Evolutionary conservation across 2,329 filamentous ascomycete species (phyloP).

Genomic region (Escovopsis sp.): DNA sequence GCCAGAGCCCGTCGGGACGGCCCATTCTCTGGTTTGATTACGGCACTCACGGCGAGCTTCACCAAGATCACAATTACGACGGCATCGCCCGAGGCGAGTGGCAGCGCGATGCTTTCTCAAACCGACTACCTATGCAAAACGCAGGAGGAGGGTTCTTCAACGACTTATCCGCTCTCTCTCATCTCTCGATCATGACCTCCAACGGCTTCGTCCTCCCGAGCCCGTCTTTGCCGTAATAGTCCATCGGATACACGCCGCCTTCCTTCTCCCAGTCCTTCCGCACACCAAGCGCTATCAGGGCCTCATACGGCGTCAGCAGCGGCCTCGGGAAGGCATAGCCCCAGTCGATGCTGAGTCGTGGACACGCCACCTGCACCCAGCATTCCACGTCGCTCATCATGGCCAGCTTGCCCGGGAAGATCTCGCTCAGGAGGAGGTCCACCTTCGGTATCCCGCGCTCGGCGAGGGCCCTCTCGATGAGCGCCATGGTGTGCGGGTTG

Average conservation of each 20-base stretch:
- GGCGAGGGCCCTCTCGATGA: slow-evolving; percentile 67
- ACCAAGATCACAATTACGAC: neutral
- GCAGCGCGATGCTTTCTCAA: too few relatives aligned
- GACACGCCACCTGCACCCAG: slow-evolving; percentile 97
- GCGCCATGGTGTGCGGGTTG: slow-evolving; percentile 78
- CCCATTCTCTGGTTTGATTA: slow-evolving; percentile 12
- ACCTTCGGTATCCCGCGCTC: slow-evolving; percentile 64
- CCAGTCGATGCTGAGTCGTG: slow-evolving; percentile 96
- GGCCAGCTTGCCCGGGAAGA: slow-evolving; percentile 88
- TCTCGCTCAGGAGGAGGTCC: slow-evolving; percentile 80
- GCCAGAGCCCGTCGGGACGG: slow-evolving; percentile 65
- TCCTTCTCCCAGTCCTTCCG: slow-evolving; percentile 54
- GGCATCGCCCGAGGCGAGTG: too few relatives aligned
- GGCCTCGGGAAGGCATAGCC: slow-evolving; percentile 89
- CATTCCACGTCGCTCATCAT: slow-evolving; percentile 91
- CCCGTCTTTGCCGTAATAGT: slow-evolving; percentile 90
- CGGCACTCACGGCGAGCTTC: neutral
- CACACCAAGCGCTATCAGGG: slow-evolving; percentile 72
- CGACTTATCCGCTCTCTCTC: neutral
- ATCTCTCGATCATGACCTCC: slow-evolving; percentile 13
- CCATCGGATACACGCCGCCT: slow-evolving; percentile 72
- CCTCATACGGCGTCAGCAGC: slow-evolving; percentile 86
- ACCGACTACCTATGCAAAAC: too few relatives aligned
- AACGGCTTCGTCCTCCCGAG: slow-evolving; percentile 59
- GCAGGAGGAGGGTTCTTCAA: neutral